These are phyloP conservation scores for Macrophomina pseudophaseolina DNA, from an alignment of 2,329 filamentous ascomycete genomes.

Conservation along the genomic window DNA sequence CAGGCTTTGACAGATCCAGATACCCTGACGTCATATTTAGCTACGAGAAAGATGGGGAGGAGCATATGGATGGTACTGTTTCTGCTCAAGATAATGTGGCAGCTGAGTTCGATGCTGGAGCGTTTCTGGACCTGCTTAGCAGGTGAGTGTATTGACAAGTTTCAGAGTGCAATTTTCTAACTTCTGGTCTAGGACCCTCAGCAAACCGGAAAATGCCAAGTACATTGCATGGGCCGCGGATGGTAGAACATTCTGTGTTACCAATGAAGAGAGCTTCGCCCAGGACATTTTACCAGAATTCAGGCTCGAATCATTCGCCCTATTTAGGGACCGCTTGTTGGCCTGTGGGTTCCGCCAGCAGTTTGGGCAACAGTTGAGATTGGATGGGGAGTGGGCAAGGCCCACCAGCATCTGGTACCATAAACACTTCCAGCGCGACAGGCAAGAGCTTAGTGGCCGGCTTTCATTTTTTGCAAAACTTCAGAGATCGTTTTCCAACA, in stretches of 20 bases:
- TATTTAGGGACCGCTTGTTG: background rate
- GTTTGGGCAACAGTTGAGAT: background rate
- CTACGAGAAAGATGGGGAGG: background rate
- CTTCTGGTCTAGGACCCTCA: background rate
- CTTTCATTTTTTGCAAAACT: background rate
- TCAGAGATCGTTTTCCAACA: background rate
- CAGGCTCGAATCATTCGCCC: background rate
- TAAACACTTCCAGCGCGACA: slow-evolving; percentile 1
- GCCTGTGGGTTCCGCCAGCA: slow-evolving; percentile 1
- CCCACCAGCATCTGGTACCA: background rate
- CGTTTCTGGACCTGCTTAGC: background rate
- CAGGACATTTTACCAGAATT: slow-evolving; percentile 1
- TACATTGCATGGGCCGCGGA: slow-evolving; percentile 1
- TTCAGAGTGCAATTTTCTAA: background rate
- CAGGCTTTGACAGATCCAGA: slow-evolving; percentile 29
- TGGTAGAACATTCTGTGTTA: background rate
- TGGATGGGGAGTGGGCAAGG: background rate
- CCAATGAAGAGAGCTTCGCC: background rate
- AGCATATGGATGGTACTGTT: background rate
- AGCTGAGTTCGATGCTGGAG: background rate
- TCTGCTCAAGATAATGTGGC: background rate
- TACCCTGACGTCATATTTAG: slow-evolving; percentile 31
- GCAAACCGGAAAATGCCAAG: background rate
- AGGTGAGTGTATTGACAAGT: slow-evolving; percentile 35
- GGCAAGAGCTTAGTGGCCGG: background rate